Evolutionary conservation across 2,329 filamentous ascomycete genomes (phyloP), one percentile per base, ranked within the genome.

Genomic region (Nigrograna mackinnonii): DNA sequence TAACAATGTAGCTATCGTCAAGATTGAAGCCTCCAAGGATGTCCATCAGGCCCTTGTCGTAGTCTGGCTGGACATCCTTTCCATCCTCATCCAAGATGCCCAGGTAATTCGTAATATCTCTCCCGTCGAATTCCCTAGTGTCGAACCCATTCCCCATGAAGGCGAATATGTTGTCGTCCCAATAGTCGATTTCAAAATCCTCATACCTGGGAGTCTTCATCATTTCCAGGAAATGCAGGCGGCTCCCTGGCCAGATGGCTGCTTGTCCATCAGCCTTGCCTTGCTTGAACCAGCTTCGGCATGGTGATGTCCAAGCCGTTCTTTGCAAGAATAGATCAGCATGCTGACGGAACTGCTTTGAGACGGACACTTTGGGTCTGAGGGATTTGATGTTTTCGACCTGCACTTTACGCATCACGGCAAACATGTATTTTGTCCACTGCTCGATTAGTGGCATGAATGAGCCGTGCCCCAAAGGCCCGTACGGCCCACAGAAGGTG

Each of bases 141-240:
- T 70, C 64, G 42, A 76, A 76, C 1, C 73, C 70, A 54, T 72
- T 73, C 2, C 71, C 71, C 54, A 74, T 43, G 37, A 69, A 74
- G 1, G 66, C 62, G 53, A 70, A 74, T 34, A 58, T 41, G 47
- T 73, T 73, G 16, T 57, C 55, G 44, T 67, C 61, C 57, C 64
- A 65, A 43, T 70, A 67, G 44, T 66, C 62, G 26, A 73, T 70
- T 24, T 72, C 67, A 47, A 52, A 74, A 51, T 74, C 71, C 50
- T 74, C 70, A 49, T 62, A 73, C 41, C 70, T 46, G 20, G 64
- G 62, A 41, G 52, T 40, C 32, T 62, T 55, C 43, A 74, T 41
- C 46, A 71, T 38, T 43, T 70, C 59, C 39, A 73, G 48, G 41
- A 70, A 73, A 43, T 64, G 58, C 38, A 73, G 44, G 12, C 71